These are phyloP conservation scores for Pythium scleroteichum DNA, from an alignment of 352 stramenopile genomes.

Conservation along the genomic window DNA sequence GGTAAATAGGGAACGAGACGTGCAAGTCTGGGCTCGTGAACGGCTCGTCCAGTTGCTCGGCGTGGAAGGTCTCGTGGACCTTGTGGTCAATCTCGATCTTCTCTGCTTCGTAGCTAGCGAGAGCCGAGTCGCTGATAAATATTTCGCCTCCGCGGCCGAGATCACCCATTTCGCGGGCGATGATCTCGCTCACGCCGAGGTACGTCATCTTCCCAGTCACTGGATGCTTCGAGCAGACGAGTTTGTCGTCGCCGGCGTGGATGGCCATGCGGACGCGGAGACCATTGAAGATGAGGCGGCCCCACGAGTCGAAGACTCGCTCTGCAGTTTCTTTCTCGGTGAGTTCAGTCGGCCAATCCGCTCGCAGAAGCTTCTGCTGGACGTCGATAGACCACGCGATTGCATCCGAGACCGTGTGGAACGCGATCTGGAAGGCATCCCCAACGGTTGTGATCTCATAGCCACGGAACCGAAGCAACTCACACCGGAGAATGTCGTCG, in stretches of 20 bases:
- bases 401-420: conserved; percentile 66
- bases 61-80: conserved; percentile 24
- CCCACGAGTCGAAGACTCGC: conserved; percentile 59
- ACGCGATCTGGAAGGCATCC: conserved; percentile 81
- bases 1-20: conserved; percentile 21
- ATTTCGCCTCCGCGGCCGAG: conserved; percentile 67
- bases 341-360: conserved; percentile 51
- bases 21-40: conserved; percentile 23
- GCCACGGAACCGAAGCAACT: conserved; percentile 54
- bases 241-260: conserved; percentile 62
- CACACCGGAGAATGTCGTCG: conserved; percentile 61
- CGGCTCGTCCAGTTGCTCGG: conserved; percentile 1
- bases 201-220: conserved; percentile 83
- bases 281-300: conserved; percentile 59
- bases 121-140: conserved; percentile 59
- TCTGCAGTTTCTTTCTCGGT: conserved; percentile 43
- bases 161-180: conserved; percentile 68
- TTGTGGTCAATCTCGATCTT: conserved; percentile 18
- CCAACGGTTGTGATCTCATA: conserved; percentile 84
- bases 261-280: conserved; percentile 81
- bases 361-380: conserved; percentile 65
- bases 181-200: conserved; percentile 63
- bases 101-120: conserved; percentile 43
- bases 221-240: conserved; percentile 67
- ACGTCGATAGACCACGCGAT: conserved; percentile 64